A percentile compares a stretch with the other conserved stretches of the same genome.
These are phyloP conservation scores for Jackrogersella minutella DNA, from an alignment of 495 filamentous ascomycete genomes.

Conservation along the genomic window DNA sequence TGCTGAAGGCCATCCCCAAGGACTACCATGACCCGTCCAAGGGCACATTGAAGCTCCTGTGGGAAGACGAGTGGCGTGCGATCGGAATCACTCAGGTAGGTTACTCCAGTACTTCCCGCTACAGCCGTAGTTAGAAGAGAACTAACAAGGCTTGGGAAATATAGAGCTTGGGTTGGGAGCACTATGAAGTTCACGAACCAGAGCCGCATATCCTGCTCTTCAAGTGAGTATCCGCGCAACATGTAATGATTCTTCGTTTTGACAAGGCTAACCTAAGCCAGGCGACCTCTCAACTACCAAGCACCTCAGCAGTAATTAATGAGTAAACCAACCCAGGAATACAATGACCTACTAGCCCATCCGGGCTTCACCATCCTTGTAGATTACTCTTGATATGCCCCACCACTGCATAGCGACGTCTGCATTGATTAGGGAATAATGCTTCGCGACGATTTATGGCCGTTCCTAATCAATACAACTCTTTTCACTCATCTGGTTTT, in stretches of 20 bases:
- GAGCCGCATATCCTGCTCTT: constrained; percentile 98
- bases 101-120: neutral
- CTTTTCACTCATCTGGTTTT: constrained; percentile 25
- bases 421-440: constrained; percentile 49
- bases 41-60: constrained; percentile 92
- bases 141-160: constrained; percentile 35
- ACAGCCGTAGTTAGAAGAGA: neutral
- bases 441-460: constrained; percentile 44
- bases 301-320: constrained; percentile 61
- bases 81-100: constrained; percentile 94
- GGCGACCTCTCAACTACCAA: constrained; percentile 87
- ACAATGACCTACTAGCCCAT: constrained; percentile 13
- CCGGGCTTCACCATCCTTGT: constrained; percentile 24
- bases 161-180: constrained; percentile 97
- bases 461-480: constrained; percentile 27
- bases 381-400: constrained; percentile 40
- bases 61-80: constrained; percentile 98
- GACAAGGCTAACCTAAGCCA: constrained; percentile 43
- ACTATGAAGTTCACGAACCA: constrained; percentile 98
- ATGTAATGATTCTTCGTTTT: neutral
- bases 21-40: constrained; percentile 92
- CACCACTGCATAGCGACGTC: constrained; percentile 54
- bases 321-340: constrained; percentile 4
- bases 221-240: constrained; percentile 73
- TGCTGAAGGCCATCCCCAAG: constrained; percentile 95